These are phyloP conservation scores for Calonectria naviculata DNA, from an alignment of 2,329 filamentous ascomycete species.

Conservation along the genomic window DNA sequence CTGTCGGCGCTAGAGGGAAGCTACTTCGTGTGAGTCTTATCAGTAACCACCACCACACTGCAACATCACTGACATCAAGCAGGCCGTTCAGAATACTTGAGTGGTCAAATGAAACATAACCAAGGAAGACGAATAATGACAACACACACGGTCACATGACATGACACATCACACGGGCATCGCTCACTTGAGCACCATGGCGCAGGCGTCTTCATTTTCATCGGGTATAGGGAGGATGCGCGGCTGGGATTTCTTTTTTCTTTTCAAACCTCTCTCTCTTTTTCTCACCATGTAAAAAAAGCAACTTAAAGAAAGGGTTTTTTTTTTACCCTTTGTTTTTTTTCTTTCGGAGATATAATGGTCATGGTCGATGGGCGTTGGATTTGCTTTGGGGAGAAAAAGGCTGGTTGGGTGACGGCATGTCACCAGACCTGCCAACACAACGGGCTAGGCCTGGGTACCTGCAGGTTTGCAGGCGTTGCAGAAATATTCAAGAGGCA, in stretches of 20 bases:
- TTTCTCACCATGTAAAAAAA: background rate
- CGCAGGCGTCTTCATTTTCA: constrained; percentile 8
- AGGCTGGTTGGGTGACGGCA: background rate
- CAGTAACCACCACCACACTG: background rate
- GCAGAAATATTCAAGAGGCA: background rate
- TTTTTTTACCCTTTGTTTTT: background rate
- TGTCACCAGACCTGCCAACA: background rate
- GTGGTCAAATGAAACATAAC: background rate
- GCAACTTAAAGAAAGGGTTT: too few relatives aligned
- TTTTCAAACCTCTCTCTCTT: too few relatives aligned
- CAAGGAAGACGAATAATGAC: constrained; percentile 15
- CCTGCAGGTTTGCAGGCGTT: background rate
- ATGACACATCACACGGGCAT: constrained; percentile 6
- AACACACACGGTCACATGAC: constrained; percentile 1
- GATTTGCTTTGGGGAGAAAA: background rate
- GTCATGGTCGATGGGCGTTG: background rate
- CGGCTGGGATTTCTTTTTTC: background rate
- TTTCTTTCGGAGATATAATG: background rate
- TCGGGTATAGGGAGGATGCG: background rate
- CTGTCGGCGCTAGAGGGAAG: constrained; percentile 38
- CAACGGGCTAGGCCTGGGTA: background rate
- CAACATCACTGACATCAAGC: constrained; percentile 15
- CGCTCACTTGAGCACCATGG: constrained; percentile 5
- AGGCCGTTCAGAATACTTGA: constrained; percentile 37
- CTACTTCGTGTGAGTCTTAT: constrained; percentile 36